Percentiles rank a stretch among this genome's conserved stretches.
Conservation (phyloP, 2,329 filamentous ascomycete species). For the Emericellopsis cladophorae region DNA sequence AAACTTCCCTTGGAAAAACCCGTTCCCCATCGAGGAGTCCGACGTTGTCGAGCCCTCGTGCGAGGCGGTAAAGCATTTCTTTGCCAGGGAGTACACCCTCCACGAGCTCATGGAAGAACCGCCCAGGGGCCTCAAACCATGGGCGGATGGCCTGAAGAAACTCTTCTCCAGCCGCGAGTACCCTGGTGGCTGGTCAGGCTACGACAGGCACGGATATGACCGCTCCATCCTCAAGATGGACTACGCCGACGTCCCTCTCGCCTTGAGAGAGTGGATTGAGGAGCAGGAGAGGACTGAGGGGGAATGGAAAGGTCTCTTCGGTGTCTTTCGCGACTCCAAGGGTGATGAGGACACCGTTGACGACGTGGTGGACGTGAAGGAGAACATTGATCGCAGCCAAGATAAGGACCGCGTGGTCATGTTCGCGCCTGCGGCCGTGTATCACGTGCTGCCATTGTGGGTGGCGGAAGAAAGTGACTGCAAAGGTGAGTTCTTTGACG, state of each 20-base stretch:
- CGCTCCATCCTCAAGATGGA: constrained; percentile 34
- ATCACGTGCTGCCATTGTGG: constrained; percentile 35
- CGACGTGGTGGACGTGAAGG: constrained; percentile 17
- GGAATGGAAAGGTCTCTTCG: constrained; percentile 24
- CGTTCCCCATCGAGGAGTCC: constrained; percentile 16
- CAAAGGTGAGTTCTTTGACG: constrained; percentile 18
- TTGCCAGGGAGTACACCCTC: constrained; percentile 27
- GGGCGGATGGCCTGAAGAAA: constrained; percentile 24
- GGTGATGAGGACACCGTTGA: constrained; percentile 26
- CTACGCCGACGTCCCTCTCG: constrained; percentile 26
- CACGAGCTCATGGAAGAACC: constrained; percentile 24
- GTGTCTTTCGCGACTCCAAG: constrained; percentile 24
- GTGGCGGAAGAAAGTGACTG: constrained; percentile 28
- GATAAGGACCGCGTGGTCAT: constrained; percentile 27
- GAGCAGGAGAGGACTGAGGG: constrained; percentile 21
- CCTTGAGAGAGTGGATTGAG: constrained; percentile 35
- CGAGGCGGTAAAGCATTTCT: constrained; percentile 19
- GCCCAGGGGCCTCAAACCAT: constrained; percentile 25
- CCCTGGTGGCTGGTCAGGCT: constrained; percentile 38
- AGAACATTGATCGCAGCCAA: constrained; percentile 12
- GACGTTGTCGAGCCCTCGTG: constrained; percentile 20
- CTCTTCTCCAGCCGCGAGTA: constrained; percentile 28
- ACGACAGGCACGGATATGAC: constrained; percentile 37
- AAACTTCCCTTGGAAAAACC: constrained; percentile 27
- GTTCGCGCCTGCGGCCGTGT: constrained; percentile 39